Base-by-base conservation (phyloP, 768 basidiomycete genomes). In the Calocera viscosa region DNA sequence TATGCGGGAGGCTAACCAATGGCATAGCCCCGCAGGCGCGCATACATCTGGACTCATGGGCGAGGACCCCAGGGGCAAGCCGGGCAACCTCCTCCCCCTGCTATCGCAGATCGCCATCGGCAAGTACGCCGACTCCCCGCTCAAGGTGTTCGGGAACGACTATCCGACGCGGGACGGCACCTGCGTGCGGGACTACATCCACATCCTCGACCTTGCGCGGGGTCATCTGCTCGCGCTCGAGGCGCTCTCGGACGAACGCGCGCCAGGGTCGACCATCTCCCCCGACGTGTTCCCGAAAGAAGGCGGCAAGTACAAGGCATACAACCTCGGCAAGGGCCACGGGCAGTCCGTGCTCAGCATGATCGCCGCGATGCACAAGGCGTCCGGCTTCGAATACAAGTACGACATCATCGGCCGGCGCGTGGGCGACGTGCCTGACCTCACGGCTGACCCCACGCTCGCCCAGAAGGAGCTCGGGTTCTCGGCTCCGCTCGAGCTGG, bases 121-220 rank as follows among this genome's bases (percentile, higher is more conserved):
- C 33, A 86, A 93, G 64, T 84, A 92, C 70, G 82, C 86, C 67
- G 86, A 88, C 49, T 16, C 11, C 39, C 69, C 71, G 28, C 69
- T 80, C 67, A 88, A 90, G 74, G 90, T 99, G 2, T 99, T 98
- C 73, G 95, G 96, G 33, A 90, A 95, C 74, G 93, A 99, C 77
- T 99, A 96, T 76, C 93, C 94, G 24, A 99, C 96, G 0, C 86
- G 83, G 89, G 95, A 98, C 74, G 95, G 95, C 10, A 97, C 95
- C 8, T 99, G 95, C 73, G 91, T 98, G n/a, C 88, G 94, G 47
- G 94, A 98, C 77, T 94, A 94, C 76, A 80, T 94, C 14, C 92
- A 94, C 72, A 84, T 99, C 68, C 84, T 97, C 74, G 96, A 99
- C 76, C 82, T 99, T 60, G 92, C 96, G n/a, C 80, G 86, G 17